Evolutionary conservation across 208 protist genomes (phyloP).

Genomic region (Trypanosoma melophagium): DNA sequence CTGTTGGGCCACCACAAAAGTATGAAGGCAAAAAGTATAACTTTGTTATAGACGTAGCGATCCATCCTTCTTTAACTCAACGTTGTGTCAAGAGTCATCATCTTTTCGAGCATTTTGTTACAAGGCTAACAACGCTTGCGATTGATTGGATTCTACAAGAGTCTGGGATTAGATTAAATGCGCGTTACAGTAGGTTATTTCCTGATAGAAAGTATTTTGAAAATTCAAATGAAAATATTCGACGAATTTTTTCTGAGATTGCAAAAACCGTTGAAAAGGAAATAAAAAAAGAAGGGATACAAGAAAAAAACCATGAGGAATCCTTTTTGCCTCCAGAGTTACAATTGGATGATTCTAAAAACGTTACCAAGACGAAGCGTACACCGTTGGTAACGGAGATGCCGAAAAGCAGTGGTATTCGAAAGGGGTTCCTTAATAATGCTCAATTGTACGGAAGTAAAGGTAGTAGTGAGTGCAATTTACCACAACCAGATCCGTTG

Average conservation of each 20-base stretch:
- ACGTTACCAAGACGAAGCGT: slow-evolving; percentile 13
- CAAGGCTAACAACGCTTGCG: slow-evolving; percentile 51
- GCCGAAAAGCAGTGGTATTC: slow-evolving; percentile 43
- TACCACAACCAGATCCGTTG: slow-evolving; percentile 55
- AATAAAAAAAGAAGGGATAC: slow-evolving; percentile 10
- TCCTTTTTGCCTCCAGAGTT: slow-evolving; percentile 19
- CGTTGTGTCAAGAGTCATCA: slow-evolving; percentile 40
- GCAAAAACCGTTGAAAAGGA: slow-evolving; percentile 23
- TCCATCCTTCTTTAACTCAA: slow-evolving; percentile 65
- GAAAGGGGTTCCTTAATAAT: slow-evolving; percentile 71
- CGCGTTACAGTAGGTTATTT: slow-evolving; percentile 42
- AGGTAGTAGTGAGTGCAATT: slow-evolving; percentile 57
- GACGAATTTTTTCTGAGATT: slow-evolving; percentile 23
- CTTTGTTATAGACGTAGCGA: slow-evolving; percentile 74
- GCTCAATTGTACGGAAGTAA: slow-evolving; percentile 55
- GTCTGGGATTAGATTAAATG: slow-evolving; percentile 52
- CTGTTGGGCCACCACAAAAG: slow-evolving; percentile 49
- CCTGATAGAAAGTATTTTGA: slow-evolving; percentile 42
- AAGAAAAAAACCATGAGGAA: background rate
- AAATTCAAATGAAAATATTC: slow-evolving; percentile 6
- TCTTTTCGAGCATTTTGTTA: slow-evolving; percentile 63
- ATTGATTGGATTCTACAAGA: slow-evolving; percentile 83
- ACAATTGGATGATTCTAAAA: slow-evolving; percentile 12
- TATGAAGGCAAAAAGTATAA: slow-evolving; percentile 27
- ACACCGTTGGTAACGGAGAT: slow-evolving; percentile 64